Evolutionary conservation across 441 rosid genomes (phyloP), one percentile per base, ranked within the genome.

Genomic region (Croton laevigatus): DNA sequence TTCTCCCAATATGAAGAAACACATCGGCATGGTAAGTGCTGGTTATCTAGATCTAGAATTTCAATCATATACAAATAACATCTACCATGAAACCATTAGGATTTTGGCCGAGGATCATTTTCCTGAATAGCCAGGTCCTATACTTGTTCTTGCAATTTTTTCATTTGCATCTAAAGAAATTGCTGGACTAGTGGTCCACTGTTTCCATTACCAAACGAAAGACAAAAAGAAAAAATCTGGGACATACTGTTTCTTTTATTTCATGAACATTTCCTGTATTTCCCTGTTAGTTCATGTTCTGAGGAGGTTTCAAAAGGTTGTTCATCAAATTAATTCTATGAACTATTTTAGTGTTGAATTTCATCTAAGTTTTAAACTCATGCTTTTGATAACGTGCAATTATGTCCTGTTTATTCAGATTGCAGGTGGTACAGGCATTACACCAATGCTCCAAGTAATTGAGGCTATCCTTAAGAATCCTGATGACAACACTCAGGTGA

Each of bases 381-480:
- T 23, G 5, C 19, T 58, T 13, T 58, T 65, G 20, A 34, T 3
- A 10, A 34, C 14, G 22, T 64, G 36, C 74, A 37, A 70, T 48
- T 75, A 51, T 64, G 3, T 76, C 64, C 55, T 73, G 34, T 60
- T 71, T 76, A 32, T 69, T 75, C 80, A 94, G 99, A 84, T 94
- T 81, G 94, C 99, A 38, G 99, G 99, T 75, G 99, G 99, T 74
- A 75, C 91, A 37, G 99, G 99, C 74, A 94, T 94, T 76, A 92
- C 99, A 55, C 99, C 99, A 69, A 94, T 94, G 98, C 92, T 94
- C 79, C 99, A 94, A 82, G 91, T 92, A 45, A 87, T 92, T 57
- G 98, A 94, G 73, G 96, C 94, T 66, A 87, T 94, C 62, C 57
- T 94, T 76, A 92, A 88, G 85, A 94, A 94, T 78, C 91, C 97